These are phyloP conservation scores for Solanum infundibuliforme DNA, from an alignment of 257 asterid genomes.

Conservation along the genomic window DNA sequence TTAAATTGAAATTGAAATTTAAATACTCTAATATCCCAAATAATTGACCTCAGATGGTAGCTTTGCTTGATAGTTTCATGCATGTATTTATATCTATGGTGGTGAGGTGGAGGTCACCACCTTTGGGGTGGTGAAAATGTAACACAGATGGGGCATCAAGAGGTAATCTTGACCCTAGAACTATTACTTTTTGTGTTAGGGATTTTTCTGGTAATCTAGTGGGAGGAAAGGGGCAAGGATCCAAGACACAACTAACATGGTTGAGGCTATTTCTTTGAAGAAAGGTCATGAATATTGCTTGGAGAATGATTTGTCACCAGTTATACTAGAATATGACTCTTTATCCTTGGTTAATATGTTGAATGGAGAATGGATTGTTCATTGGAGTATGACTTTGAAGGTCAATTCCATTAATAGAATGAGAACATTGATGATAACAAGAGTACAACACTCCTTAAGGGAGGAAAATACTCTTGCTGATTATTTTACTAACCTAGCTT, in stretches of 20 bases:
- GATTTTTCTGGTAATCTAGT: no score
- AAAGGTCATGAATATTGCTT: background rate
- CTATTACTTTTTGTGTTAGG: no score
- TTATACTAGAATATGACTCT: background rate
- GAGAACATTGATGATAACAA: background rate
- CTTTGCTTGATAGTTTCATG: no score
- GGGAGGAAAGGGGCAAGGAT: background rate
- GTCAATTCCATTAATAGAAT: no score
- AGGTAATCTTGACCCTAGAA: no score
- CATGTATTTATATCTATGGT: no score
- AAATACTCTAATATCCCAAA: background rate
- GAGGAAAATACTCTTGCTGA: background rate
- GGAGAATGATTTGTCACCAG: background rate
- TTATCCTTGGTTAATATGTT: no score
- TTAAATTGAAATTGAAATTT: no score
- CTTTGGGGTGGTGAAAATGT: no score
- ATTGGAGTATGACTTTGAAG: background rate
- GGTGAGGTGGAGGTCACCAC: no score
- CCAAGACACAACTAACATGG: background rate
- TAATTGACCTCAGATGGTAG: background rate
- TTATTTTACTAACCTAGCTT: background rate
- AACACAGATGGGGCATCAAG: no score
- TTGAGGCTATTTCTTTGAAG: background rate
- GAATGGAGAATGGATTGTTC: background rate
- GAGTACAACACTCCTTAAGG: background rate